Base-by-base conservation (phyloP, 1,284 basidiomycete genomes). In the Pseudozyma pruni region DNA sequence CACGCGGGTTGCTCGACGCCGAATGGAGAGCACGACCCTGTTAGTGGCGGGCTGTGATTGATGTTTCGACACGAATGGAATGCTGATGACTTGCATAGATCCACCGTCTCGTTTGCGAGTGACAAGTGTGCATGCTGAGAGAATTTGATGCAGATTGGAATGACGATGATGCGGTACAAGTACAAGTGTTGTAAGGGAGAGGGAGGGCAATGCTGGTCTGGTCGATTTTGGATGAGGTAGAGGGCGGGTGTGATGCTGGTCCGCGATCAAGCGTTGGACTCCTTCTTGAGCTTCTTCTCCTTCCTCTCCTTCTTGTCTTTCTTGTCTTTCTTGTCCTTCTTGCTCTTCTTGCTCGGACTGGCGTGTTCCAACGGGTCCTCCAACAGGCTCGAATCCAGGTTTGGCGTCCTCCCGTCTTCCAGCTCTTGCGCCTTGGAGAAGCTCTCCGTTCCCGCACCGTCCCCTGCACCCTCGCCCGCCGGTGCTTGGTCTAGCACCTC, bases 1-100 rank as follows among this genome's bases (percentile, higher is more conserved):
- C 22, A 42, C 6, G 59, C 43, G 8, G 66, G 66, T 8, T 69
- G 58, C 19, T 69, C 66, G 3, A 62, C 66, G 9, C 66, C 66
- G 9, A 16, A 35, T 16, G 66, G 66, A 19, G 22, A 3, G 27
- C 54, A 69, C 23, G 53, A 61, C 45, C 63, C 63, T n/a, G 17
- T 55, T 1, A 53, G 33, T 27, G 48, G 50, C 2, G 34, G 8
- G 14, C 11, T 22, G 7, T 55, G 23, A 31, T 9, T 51, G 23
- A 31, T 9, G 35, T 11, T 29, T 10, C n/a, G 39, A 33, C 4
- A 10, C 8, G 19, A n/a, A n/a, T 6, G 38, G 13, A 40, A 50
- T 22, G 27, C 8, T 17, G 16, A 45, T 17, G 44, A n/a, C 33
- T 17, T 33, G 16, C 13, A 13, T 27, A 16, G 17, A 33, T 29